These are phyloP conservation scores for Fusarium tricinctum DNA, from an alignment of 2,329 filamentous ascomycete species.

Conservation along the genomic window DNA sequence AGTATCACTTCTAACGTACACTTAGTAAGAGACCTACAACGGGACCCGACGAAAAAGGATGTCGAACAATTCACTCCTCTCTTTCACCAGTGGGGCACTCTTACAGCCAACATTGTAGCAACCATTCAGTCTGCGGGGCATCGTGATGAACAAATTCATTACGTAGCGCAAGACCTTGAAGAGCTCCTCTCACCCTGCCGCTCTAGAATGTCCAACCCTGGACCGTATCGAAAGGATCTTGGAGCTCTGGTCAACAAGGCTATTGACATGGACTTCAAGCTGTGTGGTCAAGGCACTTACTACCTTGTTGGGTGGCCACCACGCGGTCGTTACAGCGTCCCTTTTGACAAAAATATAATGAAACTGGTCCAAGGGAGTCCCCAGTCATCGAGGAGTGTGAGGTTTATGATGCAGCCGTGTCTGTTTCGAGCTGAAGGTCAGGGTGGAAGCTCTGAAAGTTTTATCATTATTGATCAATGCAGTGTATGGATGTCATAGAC, in stretches of 20 bases:
- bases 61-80: background rate
- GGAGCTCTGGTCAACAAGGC: background rate
- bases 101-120: slow-evolving; percentile 1
- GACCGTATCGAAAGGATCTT: background rate
- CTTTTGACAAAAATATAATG: too few species aligned
- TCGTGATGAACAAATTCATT: background rate
- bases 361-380: too few species aligned
- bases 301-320: background rate
- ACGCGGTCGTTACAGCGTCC: too few species aligned
- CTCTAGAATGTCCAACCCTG: background rate
- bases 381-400: too few species aligned
- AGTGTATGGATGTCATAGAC: too few species aligned
- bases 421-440: too few species aligned
- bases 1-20: background rate
- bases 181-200: background rate
- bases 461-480: too few species aligned
- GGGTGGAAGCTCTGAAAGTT: too few species aligned
- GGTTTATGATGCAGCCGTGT: too few species aligned
- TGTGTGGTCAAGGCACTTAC: background rate
- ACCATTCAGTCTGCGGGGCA: background rate
- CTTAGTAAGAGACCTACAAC: background rate
- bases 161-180: background rate
- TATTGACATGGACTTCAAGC: background rate
- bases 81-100: background rate
- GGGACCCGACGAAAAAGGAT: background rate